Percentiles rank a stretch among this genome's conserved stretches.
Conservation (phyloP, 2,329 filamentous ascomycete species). For the Hypoxylon sp. region DNA sequence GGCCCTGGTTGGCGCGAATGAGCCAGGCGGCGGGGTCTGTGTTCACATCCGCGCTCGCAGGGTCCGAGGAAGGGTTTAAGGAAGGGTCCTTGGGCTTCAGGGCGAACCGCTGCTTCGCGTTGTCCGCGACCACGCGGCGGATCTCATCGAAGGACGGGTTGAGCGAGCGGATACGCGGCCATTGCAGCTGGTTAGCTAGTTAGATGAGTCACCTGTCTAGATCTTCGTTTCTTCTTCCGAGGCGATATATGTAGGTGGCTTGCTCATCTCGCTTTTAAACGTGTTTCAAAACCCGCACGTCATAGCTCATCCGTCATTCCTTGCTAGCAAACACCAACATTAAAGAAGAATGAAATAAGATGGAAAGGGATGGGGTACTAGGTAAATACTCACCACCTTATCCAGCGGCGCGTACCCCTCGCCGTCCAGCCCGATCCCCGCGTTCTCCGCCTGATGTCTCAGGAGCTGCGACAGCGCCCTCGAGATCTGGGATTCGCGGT, state of each 20-base stretch:
- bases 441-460: constrained; percentile 67
- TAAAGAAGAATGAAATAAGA: constrained; percentile 8
- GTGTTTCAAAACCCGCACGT: not conserved
- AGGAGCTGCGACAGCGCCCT: constrained; percentile 66
- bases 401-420: constrained; percentile 71
- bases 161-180: constrained; percentile 72
- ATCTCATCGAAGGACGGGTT: constrained; percentile 82
- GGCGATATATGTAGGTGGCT: not conserved
- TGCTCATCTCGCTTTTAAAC: not conserved
- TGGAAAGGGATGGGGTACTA: constrained; percentile 5
- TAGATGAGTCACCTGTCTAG: not conserved
- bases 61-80: no score
- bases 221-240: not conserved
- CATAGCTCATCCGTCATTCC: not conserved
- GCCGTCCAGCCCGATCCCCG: constrained; percentile 67
- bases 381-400: constrained; percentile 69
- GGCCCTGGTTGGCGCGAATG: constrained; percentile 96
- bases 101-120: constrained; percentile 92
- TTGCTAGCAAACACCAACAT: no score
- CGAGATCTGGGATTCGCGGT: constrained; percentile 63
- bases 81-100: constrained; percentile 70
- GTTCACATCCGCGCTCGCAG: no score
- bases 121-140: constrained; percentile 73
- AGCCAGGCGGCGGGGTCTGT: constrained; percentile 69
- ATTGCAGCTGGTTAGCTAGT: constrained; percentile 58